Evolutionary conservation across 495 filamentous ascomycete species (phyloP).

Genomic region (Lophium mytilinum): DNA sequence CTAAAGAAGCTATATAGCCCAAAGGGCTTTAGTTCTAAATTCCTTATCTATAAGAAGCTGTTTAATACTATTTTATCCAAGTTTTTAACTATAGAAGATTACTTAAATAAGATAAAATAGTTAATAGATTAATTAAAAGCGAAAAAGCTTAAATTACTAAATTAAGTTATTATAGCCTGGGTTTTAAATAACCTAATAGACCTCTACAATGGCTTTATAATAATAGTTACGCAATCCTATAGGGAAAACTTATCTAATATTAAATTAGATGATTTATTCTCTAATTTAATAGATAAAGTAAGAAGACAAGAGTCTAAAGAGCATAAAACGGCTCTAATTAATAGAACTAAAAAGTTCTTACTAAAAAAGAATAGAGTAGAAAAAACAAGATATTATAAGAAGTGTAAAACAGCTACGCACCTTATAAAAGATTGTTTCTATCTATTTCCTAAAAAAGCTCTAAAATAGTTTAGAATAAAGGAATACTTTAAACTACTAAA

Average conservation of each 20-base stretch:
- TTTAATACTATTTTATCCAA: too few relatives aligned
- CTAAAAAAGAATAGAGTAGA: background rate
- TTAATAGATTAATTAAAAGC: background rate
- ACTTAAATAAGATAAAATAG: background rate
- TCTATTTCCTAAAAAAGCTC: background rate
- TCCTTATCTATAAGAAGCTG: too few relatives aligned
- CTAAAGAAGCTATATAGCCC: too few relatives aligned
- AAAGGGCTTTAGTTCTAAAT: too few relatives aligned
- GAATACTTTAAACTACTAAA: too few relatives aligned
- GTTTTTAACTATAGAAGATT: too few relatives aligned
- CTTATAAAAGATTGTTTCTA: background rate
- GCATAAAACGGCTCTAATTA: background rate
- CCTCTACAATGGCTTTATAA: background rate
- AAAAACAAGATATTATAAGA: background rate
- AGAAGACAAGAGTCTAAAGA: background rate
- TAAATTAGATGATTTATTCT: conserved; percentile 2
- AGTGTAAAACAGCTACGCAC: background rate
- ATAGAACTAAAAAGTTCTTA: background rate
- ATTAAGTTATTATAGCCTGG: background rate
- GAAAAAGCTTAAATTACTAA: background rate
- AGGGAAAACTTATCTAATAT: background rate
- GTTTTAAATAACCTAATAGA: background rate
- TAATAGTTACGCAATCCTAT: background rate
- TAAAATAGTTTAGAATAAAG: background rate
- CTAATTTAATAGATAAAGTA: conserved; percentile 1